Evolutionary conservation across 1,284 basidiomycete species (phyloP), one percentile per base, ranked within the genome.

Genomic region (Tilletia indica): DNA sequence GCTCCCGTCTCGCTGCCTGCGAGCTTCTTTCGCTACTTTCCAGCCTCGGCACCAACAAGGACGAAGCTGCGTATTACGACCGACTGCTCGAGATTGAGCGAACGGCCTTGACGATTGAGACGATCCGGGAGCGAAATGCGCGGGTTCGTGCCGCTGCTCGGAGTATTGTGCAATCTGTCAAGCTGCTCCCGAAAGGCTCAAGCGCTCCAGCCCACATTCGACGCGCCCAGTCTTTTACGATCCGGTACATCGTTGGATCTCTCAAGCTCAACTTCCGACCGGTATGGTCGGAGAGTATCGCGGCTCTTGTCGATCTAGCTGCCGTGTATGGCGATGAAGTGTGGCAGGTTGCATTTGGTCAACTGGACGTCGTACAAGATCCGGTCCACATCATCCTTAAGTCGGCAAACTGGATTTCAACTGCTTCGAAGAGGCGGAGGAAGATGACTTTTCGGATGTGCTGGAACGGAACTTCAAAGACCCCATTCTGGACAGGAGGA

Each of bases 181-280:
- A 47, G 12, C 25, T 61, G 21, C 25, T 69, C 31, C 56, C 63
- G 16, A 51, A 38, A 56, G 56, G 56, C 45, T 34, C 36, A 8
- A 36, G 14, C 12, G 36, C 36, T 6, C 68, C 68, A 6, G 38
- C 38, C 16, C 36, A 38, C n/a, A 14, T 64, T 38, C 34, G 38
- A 19, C 61, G 38, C 9, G 61, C 61, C 8, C 61, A 64, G 3
- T 64, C 61, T 8, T 64, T 80, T n/a, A 70, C 80, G 3, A 64
- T 78, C 21, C 72, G 72, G 14, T 82, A 80, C 71, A 69, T 81
- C 21, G 73, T 82, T 49, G 77, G 77, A 67, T 81, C 77, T 45
- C 70, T 82, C 70, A 83, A 82, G 74, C 70, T 84, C 71, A 84
- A 84, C 51, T 72, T 84, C 56, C 73, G 75, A n/a, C 82, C 82